Evolutionary conservation across 78 protist species (phyloP), one percentile per base, ranked within the genome.

Genomic region (Dictyostelium firmibasis): DNA sequence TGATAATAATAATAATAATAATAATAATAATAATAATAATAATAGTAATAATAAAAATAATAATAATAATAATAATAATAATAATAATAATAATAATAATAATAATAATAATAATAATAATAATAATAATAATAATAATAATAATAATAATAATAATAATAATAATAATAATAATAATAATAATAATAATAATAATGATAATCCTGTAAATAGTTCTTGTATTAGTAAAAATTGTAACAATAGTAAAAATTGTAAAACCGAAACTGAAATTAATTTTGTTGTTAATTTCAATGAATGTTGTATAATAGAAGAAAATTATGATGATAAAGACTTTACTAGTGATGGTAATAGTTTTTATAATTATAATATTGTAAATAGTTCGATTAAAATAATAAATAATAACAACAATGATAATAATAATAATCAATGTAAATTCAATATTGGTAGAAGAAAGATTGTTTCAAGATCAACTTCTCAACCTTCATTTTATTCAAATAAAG

Each of bases 111-210:
- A 18, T 43, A 38, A 16, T 7, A 74, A 8, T 74, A 74, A 74
- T 36, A 74, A 7, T 11, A 44, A 78, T n/a, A 27, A 79, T 62
- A 41, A n/a, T 41, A 79, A 27, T 25, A 79, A 50, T 79, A 2
- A 79, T 79, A 2, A 47, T 36, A 76, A 31, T 14, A 41, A 36
- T 76, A 76, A n/a, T 76, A 23, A 23, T 76, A 33, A 33, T 18
- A 76, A 31, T n/a, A 76, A 76, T 23, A 10, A 14, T 11, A 76
- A 14, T 38, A 31, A 11, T 76, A 76, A 41, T 76, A 76, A 41
- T 76, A 76, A n/a, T n/a, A 76, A 76, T 76, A 76, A 76, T 76
- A 76, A 38, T 76, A 76, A 76, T 76, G n/a, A n/a, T n/a, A 75
- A 35, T 35, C 16, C 10, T 78, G 47, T 25, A 67, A 67, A 67